Evolutionary conservation across 108 stramenopile species (phyloP), one percentile per base, ranked within the genome.

Genomic region (Skeletonema costatum): DNA sequence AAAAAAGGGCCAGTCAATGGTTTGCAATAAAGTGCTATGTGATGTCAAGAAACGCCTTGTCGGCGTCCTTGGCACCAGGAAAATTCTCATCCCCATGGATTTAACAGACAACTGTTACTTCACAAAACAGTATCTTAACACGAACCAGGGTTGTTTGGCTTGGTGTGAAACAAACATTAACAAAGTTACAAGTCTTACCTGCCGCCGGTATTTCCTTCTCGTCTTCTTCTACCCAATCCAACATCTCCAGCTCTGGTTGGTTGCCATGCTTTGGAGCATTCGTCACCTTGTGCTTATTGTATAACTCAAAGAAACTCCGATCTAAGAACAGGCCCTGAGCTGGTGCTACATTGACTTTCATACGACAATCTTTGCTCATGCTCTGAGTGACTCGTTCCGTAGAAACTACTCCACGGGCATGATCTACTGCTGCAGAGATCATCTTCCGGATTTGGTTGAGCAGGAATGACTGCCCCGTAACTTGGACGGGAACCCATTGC

Each of bases 391-490:
- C 86, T 5, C 71, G 39, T 11, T 86, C 81, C 60, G 82, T 21
- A 0, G 89, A 66, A 5, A 83, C 82, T 5, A 80, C 88, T 9
- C 92, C 93, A n/a, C 96, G 84, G 1, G 89, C 86, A 3, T 90
- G 84, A 71, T 98, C 96, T 11, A 94, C 69, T 9, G 93, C 95
- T 21, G 94, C 69, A 32, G 85, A 85, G 29, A 99, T 88, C 99
- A 99, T 99, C 71, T 99, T 98, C 32, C 99, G 93, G 61, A 99
- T 99, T 75, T 99, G 98, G 75, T 99, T 91, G 44, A 99, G 75
- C 30, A 99, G 64, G 78, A 99, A 99, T 36, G 96, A 93, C 76
- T 99, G 98, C 3, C 99, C 99, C 29, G 87, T 66, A 10, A 99
- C 92, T 38, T 78, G 77, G 33, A 78, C 65, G 13, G 77, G 77